Evolutionary conservation across 2,329 filamentous ascomycete genomes (phyloP).

Genomic region (Ophiostoma ips): DNA sequence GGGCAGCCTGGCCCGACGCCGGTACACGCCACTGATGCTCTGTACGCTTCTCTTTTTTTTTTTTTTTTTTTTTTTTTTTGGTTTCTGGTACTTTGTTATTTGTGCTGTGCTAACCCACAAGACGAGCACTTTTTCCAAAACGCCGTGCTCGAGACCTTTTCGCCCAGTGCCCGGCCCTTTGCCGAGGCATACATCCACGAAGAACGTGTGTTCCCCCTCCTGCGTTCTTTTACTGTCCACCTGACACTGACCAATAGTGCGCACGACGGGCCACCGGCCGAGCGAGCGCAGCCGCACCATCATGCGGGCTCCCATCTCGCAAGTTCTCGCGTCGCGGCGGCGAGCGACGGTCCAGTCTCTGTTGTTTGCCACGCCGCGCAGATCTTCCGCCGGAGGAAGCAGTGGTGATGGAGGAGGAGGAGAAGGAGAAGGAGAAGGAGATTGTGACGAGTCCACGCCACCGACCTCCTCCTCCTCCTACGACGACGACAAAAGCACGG

Average conservation of each 20-base stretch:
- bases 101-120: slow-evolving; percentile 5
- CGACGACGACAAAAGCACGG: not conserved
- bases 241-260: not conserved
- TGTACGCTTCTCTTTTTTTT: slow-evolving; percentile 20
- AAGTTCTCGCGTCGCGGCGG: not conserved
- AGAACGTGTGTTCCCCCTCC: slow-evolving; percentile 6
- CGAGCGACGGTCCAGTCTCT: too few relatives aligned
- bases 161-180: slow-evolving; percentile 14
- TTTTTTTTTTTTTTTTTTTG: too few relatives aligned
- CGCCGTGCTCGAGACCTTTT: slow-evolving; percentile 14
- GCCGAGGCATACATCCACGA: slow-evolving; percentile 9
- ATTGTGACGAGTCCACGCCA: too few relatives aligned
- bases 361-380: too few relatives aligned
- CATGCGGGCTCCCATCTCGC: not conserved
- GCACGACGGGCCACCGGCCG: not conserved
- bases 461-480: not conserved
- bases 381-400: too few relatives aligned
- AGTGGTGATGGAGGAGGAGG: too few relatives aligned
- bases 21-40: slow-evolving; percentile 17
- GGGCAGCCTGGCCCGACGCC: slow-evolving; percentile 14
- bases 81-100: too few relatives aligned
- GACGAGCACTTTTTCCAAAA: slow-evolving; percentile 24
- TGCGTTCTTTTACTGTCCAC: not conserved
- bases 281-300: not conserved
- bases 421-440: too few relatives aligned